Conservation (phyloP, 2,329 filamentous ascomycete genomes). For the Fusarium sp. region DNA sequence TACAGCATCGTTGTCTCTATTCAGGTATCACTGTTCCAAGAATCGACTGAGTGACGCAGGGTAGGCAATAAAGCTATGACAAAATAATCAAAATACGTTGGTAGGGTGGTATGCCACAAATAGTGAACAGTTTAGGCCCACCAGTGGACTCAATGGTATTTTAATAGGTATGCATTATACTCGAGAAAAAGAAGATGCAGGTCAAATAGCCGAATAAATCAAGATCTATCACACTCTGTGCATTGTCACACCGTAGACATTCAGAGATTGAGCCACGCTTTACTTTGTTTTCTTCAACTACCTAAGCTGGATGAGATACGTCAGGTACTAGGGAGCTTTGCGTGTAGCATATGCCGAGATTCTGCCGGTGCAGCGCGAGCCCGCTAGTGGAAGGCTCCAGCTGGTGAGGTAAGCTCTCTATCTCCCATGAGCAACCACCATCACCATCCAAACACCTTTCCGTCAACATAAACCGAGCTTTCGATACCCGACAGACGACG, state of each 20-base stretch:
- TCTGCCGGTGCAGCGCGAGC: constrained; percentile 43
- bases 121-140: not conserved
- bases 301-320: not conserved
- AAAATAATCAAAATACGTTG: not conserved
- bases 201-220: not conserved
- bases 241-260: not conserved
- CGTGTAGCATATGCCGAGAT: constrained; percentile 39
- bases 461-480: constrained; percentile 28
- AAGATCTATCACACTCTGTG: not conserved
- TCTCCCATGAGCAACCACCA: constrained; percentile 36
- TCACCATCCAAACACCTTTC: constrained; percentile 26
- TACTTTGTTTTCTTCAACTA: not conserved
- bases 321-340: not conserved
- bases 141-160: not conserved
- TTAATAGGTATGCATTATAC: not conserved
- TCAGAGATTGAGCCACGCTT: not conserved
- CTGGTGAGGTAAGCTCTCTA: constrained; percentile 55
- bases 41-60: not conserved
- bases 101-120: not conserved
- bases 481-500: constrained; percentile 14
- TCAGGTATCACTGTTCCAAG: not conserved
- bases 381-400: constrained; percentile 50
- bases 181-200: not conserved
- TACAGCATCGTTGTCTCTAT: not conserved
- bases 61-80: not conserved